These are phyloP conservation scores for Fusarium clavum DNA, from an alignment of 2,329 filamentous ascomycete species.

Conservation along the genomic window DNA sequence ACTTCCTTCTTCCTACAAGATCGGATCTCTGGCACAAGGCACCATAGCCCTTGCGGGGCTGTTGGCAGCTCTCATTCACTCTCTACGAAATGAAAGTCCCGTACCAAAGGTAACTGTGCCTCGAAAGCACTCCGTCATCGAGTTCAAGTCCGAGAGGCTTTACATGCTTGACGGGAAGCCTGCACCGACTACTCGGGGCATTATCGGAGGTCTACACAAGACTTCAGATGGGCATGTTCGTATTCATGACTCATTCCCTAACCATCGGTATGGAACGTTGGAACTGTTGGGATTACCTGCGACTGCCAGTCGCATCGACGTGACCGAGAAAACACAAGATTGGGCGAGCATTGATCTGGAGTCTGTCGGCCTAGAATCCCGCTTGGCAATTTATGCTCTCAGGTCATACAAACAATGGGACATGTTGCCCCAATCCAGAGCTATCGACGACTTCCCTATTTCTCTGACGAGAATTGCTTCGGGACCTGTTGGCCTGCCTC, in stretches of 20 bases:
- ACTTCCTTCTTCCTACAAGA: neutral
- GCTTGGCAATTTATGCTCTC: neutral
- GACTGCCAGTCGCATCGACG: neutral
- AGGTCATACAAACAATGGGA: neutral
- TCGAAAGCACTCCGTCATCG: neutral
- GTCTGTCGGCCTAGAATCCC: neutral
- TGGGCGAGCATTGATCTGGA: conserved; percentile 4
- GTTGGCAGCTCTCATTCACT: neutral
- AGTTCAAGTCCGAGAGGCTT: conserved; percentile 2
- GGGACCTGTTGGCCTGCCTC: neutral
- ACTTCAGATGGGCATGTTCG: neutral
- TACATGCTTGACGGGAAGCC: neutral
- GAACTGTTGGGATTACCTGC: neutral
- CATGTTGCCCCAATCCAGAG: neutral
- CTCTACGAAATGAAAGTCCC: neutral
- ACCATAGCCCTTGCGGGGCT: neutral
- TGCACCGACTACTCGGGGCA: neutral
- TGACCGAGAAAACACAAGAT: neutral
- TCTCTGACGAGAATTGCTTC: neutral
- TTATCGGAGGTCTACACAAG: neutral
- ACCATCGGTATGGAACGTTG: neutral
- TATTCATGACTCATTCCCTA: conserved; percentile 4
- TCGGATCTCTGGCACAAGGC: neutral
- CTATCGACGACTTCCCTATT: neutral
- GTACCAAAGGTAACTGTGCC: neutral